Base-by-base conservation (phyloP, 768 basidiomycete species). In the Tylopilus rubrobrunneus region DNA sequence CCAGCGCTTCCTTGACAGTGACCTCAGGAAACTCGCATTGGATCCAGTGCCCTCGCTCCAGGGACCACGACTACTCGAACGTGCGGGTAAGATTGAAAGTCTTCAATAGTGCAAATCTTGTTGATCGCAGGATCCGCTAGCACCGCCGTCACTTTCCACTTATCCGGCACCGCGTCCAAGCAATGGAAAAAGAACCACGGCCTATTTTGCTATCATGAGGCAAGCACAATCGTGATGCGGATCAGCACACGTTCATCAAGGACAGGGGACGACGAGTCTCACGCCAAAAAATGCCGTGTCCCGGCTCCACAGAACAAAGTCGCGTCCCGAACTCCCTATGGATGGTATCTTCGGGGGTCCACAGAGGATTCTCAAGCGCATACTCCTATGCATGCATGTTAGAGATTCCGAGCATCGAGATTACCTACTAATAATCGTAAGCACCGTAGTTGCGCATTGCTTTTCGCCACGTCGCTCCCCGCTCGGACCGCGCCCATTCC, bases 11-110 rank as follows among this genome's bases (percentile, higher is more conserved):
- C 17, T 59, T 43, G 6, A 68, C 54, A 0, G 67, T 56, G 25
- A 47, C 48, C 7, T 69, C 55, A 0, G 66, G 66, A 27, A 60
- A 56, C 31, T 70, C 68, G 21, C 34, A 54, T 33, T 68, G 68
- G 17, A 70, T 66, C 58, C 60, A 70, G 43, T 68, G 67, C 3
- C 56, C 56, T n/a, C 3, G 57, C 55, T 0, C 64, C 62, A 0
- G 58, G 53, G 1, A 68, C 49, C 8, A 51, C 21, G 10, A 59
- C 45, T 1, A 28, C 17, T 15, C 47, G 54, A 17, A 63, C 36
- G 28, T 54, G 56, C 9, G 59, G 53, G 36, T 60, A 63, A 14
- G 61, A 33, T 15, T 33, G 34, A 29, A 68, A 7, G 5, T 63
- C 45, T 10, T 63, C 54, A 4, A 55, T 29, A 1, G 8, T 1